Evolutionary conservation across 805 yeast species (phyloP).

Genomic region (Candida golubevii): DNA sequence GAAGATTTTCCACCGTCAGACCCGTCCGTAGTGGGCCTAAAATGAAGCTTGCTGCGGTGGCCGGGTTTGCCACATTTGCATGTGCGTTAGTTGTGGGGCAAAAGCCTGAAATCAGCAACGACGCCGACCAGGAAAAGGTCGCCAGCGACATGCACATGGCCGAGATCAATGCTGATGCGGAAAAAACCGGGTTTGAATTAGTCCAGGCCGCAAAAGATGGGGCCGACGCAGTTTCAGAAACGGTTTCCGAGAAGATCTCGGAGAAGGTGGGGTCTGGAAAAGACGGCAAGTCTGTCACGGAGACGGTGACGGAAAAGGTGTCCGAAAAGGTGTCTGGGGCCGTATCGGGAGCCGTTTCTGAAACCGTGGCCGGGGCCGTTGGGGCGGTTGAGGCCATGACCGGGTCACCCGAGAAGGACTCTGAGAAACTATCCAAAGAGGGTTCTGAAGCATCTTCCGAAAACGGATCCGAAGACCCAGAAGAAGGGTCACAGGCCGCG

Average conservation of each 20-base stretch:
- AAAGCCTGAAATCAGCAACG: conserved; percentile 11
- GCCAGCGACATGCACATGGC: conserved; percentile 7
- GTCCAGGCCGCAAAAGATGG: not conserved
- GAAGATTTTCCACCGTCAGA: conserved; percentile 12
- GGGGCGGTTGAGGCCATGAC: not conserved
- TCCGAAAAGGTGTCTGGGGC: not conserved
- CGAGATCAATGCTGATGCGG: conserved; percentile 5
- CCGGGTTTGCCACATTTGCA: conserved; percentile 11
- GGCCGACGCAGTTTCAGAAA: not conserved
- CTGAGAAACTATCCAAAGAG: not conserved
- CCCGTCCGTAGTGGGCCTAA: conserved; percentile 1
- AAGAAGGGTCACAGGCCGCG: conserved; percentile 42
- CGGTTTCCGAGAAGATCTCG: not conserved
- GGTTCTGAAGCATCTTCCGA: not conserved
- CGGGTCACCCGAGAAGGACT: not conserved
- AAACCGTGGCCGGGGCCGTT: not conserved
- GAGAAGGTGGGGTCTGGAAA: not conserved
- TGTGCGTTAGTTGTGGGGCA: conserved; percentile 8
- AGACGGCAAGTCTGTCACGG: not conserved
- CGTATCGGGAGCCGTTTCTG: not conserved
- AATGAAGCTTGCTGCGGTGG: conserved; percentile 1
- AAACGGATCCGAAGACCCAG: conserved; percentile 1
- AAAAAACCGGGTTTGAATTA: conserved; percentile 5
- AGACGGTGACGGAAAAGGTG: not conserved
- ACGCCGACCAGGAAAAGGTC: conserved; percentile 12